Percentiles rank a stretch among this genome's conserved stretches.
Evolutionary conservation across 306 rosid species (phyloP).

Genomic region (Fragaria iinumae): DNA sequence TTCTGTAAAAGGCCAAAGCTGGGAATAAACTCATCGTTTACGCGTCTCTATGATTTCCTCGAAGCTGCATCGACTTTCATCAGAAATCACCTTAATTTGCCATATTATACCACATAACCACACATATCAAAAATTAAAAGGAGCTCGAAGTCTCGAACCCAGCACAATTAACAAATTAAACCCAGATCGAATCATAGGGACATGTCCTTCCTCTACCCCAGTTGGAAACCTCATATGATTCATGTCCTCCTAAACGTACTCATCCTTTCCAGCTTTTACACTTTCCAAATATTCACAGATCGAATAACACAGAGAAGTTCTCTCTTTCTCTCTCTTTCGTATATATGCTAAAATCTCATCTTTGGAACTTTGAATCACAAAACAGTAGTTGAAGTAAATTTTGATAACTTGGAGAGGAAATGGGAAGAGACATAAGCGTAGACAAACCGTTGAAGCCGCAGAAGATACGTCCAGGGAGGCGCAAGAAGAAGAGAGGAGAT

Average conservation of each 20-base stretch:
- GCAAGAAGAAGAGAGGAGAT: neutral
- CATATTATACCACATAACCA: neutral
- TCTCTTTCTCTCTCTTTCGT: neutral
- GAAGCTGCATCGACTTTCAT: neutral
- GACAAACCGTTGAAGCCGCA: slow-evolving; percentile 22
- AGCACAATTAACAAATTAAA: neutral
- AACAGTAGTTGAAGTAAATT: neutral
- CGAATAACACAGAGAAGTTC: neutral
- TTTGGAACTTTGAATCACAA: neutral
- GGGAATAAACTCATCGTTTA: neutral
- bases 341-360: neutral
- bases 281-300: no score
- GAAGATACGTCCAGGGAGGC: slow-evolving; percentile 4
- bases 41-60: neutral
- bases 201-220: neutral
- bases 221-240: no score
- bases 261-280: no score
- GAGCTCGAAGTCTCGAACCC: neutral
- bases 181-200: neutral
- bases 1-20: neutral
- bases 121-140: neutral
- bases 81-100: neutral
- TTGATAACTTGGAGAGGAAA: neutral
- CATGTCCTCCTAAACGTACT: no score
- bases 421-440: slow-evolving; percentile 33